Percentiles rank a stretch among this genome's conserved stretches.
These are phyloP conservation scores for Aspergillus costaricaensis DNA, from an alignment of 2,329 filamentous ascomycete species.

Conservation along the genomic window DNA sequence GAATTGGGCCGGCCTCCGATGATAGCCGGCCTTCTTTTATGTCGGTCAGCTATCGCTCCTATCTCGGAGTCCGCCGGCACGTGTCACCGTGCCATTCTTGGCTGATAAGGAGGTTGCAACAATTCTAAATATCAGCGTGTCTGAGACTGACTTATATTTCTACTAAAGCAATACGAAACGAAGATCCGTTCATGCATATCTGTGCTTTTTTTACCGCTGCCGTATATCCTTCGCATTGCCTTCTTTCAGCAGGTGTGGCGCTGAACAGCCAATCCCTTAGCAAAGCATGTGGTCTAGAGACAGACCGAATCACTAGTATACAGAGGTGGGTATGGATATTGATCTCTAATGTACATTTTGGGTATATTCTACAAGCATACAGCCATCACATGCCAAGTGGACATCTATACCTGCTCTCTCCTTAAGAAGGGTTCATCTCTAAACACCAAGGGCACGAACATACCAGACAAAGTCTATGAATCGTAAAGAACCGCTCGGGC, in stretches of 20 bases:
- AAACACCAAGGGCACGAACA: not conserved
- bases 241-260: not conserved
- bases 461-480: not conserved
- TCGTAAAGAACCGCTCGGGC: not conserved
- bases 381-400: not conserved
- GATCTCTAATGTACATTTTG: slow-evolving; percentile 21
- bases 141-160: not conserved
- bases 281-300: not conserved
- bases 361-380: slow-evolving; percentile 20
- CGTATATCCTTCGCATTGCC: not conserved
- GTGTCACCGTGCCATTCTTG: not conserved
- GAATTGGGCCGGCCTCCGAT: slow-evolving; percentile 46
- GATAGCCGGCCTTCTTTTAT: slow-evolving; percentile 31
- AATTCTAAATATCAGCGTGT: not conserved
- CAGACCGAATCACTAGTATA: not conserved
- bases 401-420: not conserved
- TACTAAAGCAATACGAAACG: not conserved
- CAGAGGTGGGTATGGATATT: slow-evolving; percentile 3
- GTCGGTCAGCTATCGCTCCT: not conserved
- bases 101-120: not conserved
- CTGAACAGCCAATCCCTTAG: not conserved
- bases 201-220: not conserved
- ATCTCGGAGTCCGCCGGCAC: not conserved
- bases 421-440: not conserved
- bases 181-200: not conserved